Base-by-base conservation (phyloP, 345 rosid genomes). In the Eucalyptus marginata region DNA sequence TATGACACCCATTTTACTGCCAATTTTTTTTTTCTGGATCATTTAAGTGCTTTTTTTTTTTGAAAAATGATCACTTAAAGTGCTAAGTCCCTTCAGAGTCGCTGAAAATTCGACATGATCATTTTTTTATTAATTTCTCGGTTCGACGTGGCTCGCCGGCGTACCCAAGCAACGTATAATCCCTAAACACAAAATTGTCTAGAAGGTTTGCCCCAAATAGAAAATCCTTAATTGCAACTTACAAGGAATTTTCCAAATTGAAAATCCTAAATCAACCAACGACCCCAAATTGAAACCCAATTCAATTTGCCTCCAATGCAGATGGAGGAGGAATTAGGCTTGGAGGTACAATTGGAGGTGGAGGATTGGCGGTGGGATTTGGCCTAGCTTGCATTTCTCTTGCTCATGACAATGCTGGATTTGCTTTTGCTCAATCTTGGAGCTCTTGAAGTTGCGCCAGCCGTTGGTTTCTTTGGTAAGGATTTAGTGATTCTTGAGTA, bases 361-460 rank as follows among this genome's bases (percentile, higher is more conserved):
- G 92, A 86, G 86, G 93, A 54, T 89, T 90, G 95, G 44, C 96
- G 95, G 40, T 87, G 94, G 66, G 94, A 90, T 88, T 96, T 97
- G 86, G 97, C 96, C 90, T 95, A 94, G 92, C 85, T 96, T 99
- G 68, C 93, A 95, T 88, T 94, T 96, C 89, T 96, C 99, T 91
- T 96, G 93, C 87, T 97, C 98, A 44, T 97, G 98, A 66, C 96
- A 95, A 93, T 96, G 95, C 89, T 95, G 97, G 89, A 96, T 92
- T 92, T 94, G 90, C 90, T 95, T 96, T 93, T 95, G 95, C 88
- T 97, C 97, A 91, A 96, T 95, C 76, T 97, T 98, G 86, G 97
- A 95, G 46, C 66, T 12, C 31, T 59, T 59, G 66, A 59, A 27
- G 66, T 10, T 27, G 31, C 66, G 31, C 31, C 66, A 27, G n/a